Percentiles rank a stretch among this genome's conserved stretches.
Conservation (phyloP, 352 stramenopile species). For the Phytopythium vexans region DNA sequence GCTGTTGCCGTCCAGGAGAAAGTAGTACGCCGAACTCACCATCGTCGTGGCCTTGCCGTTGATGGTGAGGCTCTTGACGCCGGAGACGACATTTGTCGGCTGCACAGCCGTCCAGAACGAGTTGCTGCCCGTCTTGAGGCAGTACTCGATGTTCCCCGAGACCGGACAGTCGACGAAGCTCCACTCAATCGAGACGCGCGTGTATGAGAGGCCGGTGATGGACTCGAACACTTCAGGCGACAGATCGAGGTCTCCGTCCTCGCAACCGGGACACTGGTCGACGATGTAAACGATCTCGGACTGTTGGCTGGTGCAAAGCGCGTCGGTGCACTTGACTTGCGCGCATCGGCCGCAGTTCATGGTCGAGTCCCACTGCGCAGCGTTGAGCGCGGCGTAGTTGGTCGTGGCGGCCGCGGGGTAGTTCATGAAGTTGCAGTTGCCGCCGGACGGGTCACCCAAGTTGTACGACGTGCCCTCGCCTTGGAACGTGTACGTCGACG, state of each 20-base stretch:
- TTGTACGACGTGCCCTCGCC: constrained; percentile 28
- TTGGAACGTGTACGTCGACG: constrained; percentile 9
- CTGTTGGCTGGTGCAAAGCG: constrained; percentile 24
- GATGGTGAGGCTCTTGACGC: constrained; percentile 50
- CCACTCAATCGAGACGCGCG: constrained; percentile 51
- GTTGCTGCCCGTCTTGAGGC: constrained; percentile 60
- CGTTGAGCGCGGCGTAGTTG: constrained; percentile 44
- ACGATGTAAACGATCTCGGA: constrained; percentile 65
- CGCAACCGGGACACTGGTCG: constrained; percentile 60
- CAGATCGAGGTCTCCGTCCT: constrained; percentile 50
- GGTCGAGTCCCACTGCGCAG: constrained; percentile 30
- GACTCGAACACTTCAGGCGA: constrained; percentile 51
- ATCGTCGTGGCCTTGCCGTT: constrained; percentile 51
- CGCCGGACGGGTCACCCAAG: constrained; percentile 17
- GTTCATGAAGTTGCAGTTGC: constrained; percentile 52
- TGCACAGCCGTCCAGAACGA: constrained; percentile 62
- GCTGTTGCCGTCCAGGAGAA: constrained; percentile 46
- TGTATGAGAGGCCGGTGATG: constrained; percentile 51
- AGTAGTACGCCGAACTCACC: constrained; percentile 69
- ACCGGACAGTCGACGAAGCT: constrained; percentile 64
- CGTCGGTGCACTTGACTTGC: constrained; percentile 46
- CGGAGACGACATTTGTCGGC: constrained; percentile 48
- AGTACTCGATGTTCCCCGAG: constrained; percentile 52
- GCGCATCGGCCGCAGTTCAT: constrained; percentile 49
- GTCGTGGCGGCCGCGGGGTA: constrained; percentile 17